phyloP scores from a whole-genome alignment of 495 filamentous ascomycete species.

The Neurospora sp. region DNA sequence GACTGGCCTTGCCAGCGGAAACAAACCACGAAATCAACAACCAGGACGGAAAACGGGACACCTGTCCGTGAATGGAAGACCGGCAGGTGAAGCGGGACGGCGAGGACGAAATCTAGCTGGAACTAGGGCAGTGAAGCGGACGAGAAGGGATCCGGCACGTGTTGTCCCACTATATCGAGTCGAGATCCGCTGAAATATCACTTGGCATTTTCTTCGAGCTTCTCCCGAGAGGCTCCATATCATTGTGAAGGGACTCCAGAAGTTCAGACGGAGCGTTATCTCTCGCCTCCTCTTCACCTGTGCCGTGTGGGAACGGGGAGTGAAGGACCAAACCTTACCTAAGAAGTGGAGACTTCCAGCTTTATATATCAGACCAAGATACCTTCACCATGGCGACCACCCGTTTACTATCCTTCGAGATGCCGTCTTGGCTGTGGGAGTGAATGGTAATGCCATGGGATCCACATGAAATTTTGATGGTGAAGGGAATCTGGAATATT shows the following conservation, averaged over 20 bases:
- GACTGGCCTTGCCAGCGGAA: too few species aligned
- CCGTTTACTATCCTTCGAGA: background rate
- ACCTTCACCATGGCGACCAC: background rate
- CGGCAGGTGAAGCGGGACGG: too few species aligned
- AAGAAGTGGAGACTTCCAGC: background rate
- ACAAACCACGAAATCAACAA: too few species aligned
- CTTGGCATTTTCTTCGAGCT: background rate
- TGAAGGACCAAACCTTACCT: background rate
- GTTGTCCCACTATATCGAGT: too few species aligned
- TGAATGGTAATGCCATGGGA: background rate
- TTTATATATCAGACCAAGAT: background rate
- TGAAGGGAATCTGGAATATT: background rate
- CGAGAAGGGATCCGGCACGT: too few species aligned
- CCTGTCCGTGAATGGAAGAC: too few species aligned
- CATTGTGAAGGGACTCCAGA: background rate
- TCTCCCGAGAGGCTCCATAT: background rate
- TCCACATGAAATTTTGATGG: background rate
- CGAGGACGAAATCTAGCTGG: too few species aligned
- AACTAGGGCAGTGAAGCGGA: too few species aligned
- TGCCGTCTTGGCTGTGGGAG: background rate
- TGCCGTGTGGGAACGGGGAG: background rate
- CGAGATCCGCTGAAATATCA: background rate
- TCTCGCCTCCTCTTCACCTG: background rate
- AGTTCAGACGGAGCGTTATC: background rate
- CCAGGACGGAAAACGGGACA: too few species aligned